Evolutionary conservation across 805 yeast genomes (phyloP).

Genomic region (Cyberlindnera mississippiensis): DNA sequence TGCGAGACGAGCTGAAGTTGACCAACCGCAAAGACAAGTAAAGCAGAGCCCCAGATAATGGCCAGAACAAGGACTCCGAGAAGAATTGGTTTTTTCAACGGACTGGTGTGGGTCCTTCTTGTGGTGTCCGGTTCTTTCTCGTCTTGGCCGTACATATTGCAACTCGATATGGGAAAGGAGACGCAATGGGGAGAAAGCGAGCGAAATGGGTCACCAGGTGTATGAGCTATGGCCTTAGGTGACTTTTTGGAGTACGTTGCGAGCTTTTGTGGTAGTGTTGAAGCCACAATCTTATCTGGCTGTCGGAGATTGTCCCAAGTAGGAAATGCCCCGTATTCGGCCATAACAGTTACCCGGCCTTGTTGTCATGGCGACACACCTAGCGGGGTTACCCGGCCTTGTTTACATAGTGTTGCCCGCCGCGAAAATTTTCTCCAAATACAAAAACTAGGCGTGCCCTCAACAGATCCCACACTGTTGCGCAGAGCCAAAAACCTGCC

Average conservation of each 20-base stretch:
- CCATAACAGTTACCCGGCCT: conserved; percentile 3
- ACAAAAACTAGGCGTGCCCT: conserved; percentile 11
- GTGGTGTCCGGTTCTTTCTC: neutral
- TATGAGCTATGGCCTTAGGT: no score
- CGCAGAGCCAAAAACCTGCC: conserved; percentile 3
- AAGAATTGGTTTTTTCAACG: neutral
- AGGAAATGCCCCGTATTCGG: neutral
- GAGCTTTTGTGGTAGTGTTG: no score
- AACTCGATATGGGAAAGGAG: no score
- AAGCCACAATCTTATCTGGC: no score
- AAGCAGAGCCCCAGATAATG: conserved; percentile 14
- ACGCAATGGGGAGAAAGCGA: no score
- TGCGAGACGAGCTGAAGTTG: conserved; percentile 9
- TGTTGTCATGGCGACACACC: neutral
- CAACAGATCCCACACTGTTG: conserved; percentile 10
- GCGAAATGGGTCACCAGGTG: no score
- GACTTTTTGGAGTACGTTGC: no score
- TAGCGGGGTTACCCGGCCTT: conserved; percentile 6
- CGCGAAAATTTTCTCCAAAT: conserved; percentile 5
- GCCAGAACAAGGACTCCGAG: conserved; percentile 2
- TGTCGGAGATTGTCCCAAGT: neutral
- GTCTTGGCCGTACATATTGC: neutral
- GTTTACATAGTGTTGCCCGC: conserved; percentile 7
- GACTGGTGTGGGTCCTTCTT: neutral
- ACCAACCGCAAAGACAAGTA: conserved; percentile 6